Percentiles rank a stretch among this genome's conserved stretches.
phyloP scores from a whole-genome alignment of 1,284 basidiomycete species.

The Thecaphora thlaspeos region DNA sequence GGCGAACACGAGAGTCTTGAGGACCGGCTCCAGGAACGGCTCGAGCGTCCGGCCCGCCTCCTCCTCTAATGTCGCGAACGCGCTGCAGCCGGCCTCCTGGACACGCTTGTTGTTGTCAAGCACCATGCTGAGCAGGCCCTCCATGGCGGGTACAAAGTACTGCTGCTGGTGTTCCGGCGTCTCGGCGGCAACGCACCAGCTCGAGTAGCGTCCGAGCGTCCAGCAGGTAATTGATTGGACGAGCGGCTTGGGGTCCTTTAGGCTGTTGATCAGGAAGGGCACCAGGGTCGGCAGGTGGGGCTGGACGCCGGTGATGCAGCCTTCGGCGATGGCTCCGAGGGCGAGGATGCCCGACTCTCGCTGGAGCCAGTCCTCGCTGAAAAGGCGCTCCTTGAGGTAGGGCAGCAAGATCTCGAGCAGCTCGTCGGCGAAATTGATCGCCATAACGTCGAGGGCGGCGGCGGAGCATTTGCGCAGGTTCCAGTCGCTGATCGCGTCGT shows the following conservation, averaged over 20 bases:
- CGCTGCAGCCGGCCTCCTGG: constrained; percentile 97
- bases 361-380: constrained; percentile 89
- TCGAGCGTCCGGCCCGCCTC: constrained; percentile 86
- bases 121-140: constrained; percentile 97
- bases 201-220: constrained; percentile 97
- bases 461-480: constrained; percentile 97
- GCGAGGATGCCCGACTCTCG: constrained; percentile 94
- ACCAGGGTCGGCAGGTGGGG: constrained; percentile 89
- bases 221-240: constrained; percentile 98
- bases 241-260: constrained; percentile 92
- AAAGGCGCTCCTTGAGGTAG: constrained; percentile 87
- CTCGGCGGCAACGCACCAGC: constrained; percentile 80
- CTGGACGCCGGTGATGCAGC: constrained; percentile 92
- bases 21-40: constrained; percentile 90
- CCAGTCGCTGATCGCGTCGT: constrained; percentile 98
- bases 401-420: constrained; percentile 84
- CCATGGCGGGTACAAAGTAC: constrained; percentile 95
- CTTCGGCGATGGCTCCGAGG: constrained; percentile 96
- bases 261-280: constrained; percentile 84
- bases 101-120: constrained; percentile 98
- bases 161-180: constrained; percentile 80
- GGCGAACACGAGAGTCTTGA: constrained; percentile 90
- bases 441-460: constrained; percentile 93
- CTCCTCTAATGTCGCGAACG: constrained; percentile 97
- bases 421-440: constrained; percentile 83